Conservation (phyloP, 2,329 filamentous ascomycete species). For the Elsinoe arachidis region DNA sequence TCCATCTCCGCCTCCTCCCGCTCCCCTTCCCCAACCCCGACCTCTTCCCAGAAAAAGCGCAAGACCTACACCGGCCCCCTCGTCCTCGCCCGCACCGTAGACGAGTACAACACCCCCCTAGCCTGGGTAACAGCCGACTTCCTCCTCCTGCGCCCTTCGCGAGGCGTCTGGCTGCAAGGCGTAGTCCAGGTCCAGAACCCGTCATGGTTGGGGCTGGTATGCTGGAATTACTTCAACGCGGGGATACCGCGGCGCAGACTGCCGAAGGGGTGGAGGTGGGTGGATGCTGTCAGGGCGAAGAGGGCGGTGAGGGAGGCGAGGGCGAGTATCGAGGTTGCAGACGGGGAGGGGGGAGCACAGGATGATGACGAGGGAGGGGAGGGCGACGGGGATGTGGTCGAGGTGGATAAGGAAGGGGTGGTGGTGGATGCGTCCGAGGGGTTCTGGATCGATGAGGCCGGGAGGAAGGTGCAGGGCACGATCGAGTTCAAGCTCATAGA, state of each 20-base stretch:
- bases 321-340: slow-evolving; percentile 13
- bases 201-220: slow-evolving; percentile 79
- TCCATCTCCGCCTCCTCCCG: not conserved
- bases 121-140: slow-evolving; percentile 85
- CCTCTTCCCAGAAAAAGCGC: slow-evolving; percentile 21
- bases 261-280: slow-evolving; percentile 72
- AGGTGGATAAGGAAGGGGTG: slow-evolving; percentile 19
- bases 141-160: slow-evolving; percentile 68
- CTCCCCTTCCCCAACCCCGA: not conserved
- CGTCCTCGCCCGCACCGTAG: slow-evolving; percentile 43
- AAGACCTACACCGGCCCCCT: slow-evolving; percentile 21
- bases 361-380: slow-evolving; percentile 24
- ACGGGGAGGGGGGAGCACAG: slow-evolving; percentile 13
- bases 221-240: slow-evolving; percentile 87
- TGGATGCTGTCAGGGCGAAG: slow-evolving; percentile 36
- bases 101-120: slow-evolving; percentile 80
- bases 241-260: slow-evolving; percentile 70
- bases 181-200: slow-evolving; percentile 79
- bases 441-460: slow-evolving; percentile 66
- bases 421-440: slow-evolving; percentile 50
- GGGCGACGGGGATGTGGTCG: slow-evolving; percentile 24
- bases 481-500: slow-evolving; percentile 73
- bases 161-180: slow-evolving; percentile 68
- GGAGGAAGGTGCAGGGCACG: slow-evolving; percentile 60
- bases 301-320: slow-evolving; percentile 30